Evolutionary conservation across 768 basidiomycete genomes (phyloP), one percentile per base, ranked within the genome.

Genomic region (Termitomyces sp.): DNA sequence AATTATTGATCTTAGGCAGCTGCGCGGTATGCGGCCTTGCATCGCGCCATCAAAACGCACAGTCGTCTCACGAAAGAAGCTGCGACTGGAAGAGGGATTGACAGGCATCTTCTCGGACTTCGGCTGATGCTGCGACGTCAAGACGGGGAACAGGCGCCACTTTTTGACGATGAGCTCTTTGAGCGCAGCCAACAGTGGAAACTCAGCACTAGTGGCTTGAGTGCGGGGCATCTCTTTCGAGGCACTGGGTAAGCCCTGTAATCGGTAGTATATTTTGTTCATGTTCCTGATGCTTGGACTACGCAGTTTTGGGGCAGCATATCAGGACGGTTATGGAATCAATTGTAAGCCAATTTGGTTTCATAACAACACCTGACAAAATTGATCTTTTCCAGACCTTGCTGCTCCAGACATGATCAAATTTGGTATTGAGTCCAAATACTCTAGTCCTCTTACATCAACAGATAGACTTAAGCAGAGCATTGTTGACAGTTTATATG

Each of bases 371-470:
- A 16, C 52, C 9, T 44, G 2, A 22, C 13, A 20, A 52, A 35
- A 13, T 36, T 38, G 42, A 16, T 24, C 32, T 55, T 35, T 58
- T 55, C 24, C 66, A 96, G 96, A 97, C 73, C 83, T 96, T 60
- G 84, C 91, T 59, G 92, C 88, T 15, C 85, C 88, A 15, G 75
- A 87, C 46, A 78, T 87, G 60, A 79, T 98, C 69, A 96, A 94
- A 73, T 95, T 97, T 75, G 95, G 96, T 2, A 87, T 97, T 70
- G 96, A 98, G 71, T 92, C 90, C 49, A 98, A 98, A 72, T 76
- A 80, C 62, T 89, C 90, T 6, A 85, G 80, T 62, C 69, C 81
- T 4, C 68, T 75, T 18, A 96, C 94, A 18, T 91, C 91, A 18
- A 96, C 94, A 15, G 71, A 77, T 8, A 59, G 61, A 28, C 91